Conservation (phyloP, 768 basidiomycete species). For the Suillus bovinus region DNA sequence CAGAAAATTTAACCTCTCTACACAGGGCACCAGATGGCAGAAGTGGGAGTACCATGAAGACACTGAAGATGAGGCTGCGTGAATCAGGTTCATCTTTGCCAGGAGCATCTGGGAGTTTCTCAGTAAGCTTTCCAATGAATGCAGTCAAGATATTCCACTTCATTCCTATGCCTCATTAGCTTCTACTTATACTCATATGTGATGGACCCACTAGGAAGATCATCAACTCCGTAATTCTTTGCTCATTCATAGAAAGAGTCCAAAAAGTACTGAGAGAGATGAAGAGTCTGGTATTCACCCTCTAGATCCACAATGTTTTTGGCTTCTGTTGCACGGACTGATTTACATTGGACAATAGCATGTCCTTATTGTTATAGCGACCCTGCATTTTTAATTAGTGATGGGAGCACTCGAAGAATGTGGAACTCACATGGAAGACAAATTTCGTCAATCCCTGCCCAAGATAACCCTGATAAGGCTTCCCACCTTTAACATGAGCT, state of each 20-base stretch:
- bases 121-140: constrained; percentile 52
- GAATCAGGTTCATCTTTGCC: background rate
- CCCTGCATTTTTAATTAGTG: background rate
- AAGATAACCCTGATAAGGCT: constrained; percentile 14
- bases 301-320: background rate
- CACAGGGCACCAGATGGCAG: background rate
- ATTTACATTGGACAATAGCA: constrained; percentile 8
- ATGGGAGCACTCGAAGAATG: background rate
- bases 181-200: background rate
- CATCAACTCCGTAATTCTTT: background rate
- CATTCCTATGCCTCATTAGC: background rate
- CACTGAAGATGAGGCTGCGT: background rate
- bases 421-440: constrained; percentile 13
- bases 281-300: background rate
- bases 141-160: background rate
- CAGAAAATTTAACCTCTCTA: constrained; percentile 20
- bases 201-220: background rate
- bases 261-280: background rate
- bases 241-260: background rate
- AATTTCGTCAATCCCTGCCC: constrained; percentile 16
- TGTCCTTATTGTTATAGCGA: background rate
- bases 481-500: background rate
- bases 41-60: background rate
- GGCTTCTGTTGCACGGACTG: background rate
- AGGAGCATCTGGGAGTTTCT: too few species aligned